Evolutionary conservation across 495 filamentous ascomycete species (phyloP).

Genomic region (Xylaria cubensis): DNA sequence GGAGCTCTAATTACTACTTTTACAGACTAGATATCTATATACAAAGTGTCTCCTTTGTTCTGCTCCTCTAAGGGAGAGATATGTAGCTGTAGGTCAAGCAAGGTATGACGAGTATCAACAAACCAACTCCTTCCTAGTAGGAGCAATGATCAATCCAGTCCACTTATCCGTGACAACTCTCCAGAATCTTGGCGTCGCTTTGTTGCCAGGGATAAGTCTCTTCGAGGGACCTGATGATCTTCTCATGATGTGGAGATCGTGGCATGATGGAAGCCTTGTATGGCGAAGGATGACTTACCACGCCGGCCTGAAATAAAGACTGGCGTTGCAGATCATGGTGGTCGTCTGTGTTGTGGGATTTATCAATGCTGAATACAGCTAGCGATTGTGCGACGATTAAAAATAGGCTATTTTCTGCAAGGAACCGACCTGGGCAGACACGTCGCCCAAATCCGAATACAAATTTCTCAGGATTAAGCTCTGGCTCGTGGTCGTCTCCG

Average conservation of each 20-base stretch:
- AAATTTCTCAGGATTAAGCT: conserved; percentile 49
- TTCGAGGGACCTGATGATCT: conserved; percentile 46
- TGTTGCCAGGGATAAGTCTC: conserved; percentile 52
- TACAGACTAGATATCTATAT: too few relatives aligned
- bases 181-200: conserved; percentile 38
- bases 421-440: conserved; percentile 58
- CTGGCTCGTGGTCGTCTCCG: conserved; percentile 41
- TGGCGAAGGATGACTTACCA: conserved; percentile 42
- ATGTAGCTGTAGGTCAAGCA: too few relatives aligned
- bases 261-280: conserved; percentile 45
- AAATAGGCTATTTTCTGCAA: conserved; percentile 55
- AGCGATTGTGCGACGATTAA: conserved; percentile 52
- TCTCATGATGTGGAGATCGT: conserved; percentile 42
- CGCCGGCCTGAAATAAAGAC: conserved; percentile 40
- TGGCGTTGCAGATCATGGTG: conserved; percentile 38
- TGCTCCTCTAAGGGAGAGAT: too few relatives aligned
- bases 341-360: conserved; percentile 30
- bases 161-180: neutral
- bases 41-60: too few relatives aligned
- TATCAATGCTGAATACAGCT: conserved; percentile 50
- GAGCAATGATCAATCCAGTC: too few relatives aligned
- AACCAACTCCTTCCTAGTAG: too few relatives aligned
- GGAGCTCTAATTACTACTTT: too few relatives aligned
- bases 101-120: too few relatives aligned
- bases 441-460: conserved; percentile 62